These are phyloP conservation scores for Saksenaea vasiformis DNA, from an alignment of 371 early-diverging fungal genomes.

Conservation along the genomic window DNA sequence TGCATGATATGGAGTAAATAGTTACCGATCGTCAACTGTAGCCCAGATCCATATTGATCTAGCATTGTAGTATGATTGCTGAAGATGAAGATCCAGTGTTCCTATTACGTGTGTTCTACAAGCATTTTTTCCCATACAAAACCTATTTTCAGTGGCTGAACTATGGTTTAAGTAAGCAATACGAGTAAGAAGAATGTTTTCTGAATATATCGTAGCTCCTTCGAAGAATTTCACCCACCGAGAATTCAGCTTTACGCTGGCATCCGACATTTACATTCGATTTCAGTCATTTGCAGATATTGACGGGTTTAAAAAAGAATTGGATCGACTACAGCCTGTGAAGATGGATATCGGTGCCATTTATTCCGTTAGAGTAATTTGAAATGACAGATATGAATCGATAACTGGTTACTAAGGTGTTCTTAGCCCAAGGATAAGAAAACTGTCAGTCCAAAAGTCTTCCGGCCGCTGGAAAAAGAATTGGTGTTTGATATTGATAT, in stretches of 20 bases:
- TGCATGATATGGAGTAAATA: background rate
- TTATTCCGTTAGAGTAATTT: slow-evolving; percentile 73
- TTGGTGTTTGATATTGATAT: slow-evolving; percentile 99
- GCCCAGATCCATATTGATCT: background rate
- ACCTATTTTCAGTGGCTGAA: slow-evolving; percentile 83
- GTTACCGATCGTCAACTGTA: background rate
- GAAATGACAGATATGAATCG: background rate
- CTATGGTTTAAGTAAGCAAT: slow-evolving; percentile 64
- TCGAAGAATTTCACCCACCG: slow-evolving; percentile 76
- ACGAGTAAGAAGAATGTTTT: background rate
- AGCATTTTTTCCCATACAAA: slow-evolving; percentile 82
- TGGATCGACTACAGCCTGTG: slow-evolving; percentile 73
- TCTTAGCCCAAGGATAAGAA: slow-evolving; percentile 80
- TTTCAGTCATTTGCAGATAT: slow-evolving; percentile 81
- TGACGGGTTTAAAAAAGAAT: slow-evolving; percentile 77
- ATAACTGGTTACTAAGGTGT: background rate
- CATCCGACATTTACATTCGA: slow-evolving; percentile 82
- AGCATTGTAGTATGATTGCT: slow-evolving; percentile 1
- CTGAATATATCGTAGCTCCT: slow-evolving; percentile 22
- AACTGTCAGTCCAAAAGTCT: slow-evolving; percentile 68
- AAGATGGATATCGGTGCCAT: slow-evolving; percentile 99
- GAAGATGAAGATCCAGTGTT: slow-evolving; percentile 29
- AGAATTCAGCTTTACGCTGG: slow-evolving; percentile 93
- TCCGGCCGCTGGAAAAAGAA: slow-evolving; percentile 86
- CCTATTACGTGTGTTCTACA: slow-evolving; percentile 76